These are phyloP conservation scores for Pichia kluyveri DNA, from an alignment of 805 yeast species.

Conservation along the genomic window DNA sequence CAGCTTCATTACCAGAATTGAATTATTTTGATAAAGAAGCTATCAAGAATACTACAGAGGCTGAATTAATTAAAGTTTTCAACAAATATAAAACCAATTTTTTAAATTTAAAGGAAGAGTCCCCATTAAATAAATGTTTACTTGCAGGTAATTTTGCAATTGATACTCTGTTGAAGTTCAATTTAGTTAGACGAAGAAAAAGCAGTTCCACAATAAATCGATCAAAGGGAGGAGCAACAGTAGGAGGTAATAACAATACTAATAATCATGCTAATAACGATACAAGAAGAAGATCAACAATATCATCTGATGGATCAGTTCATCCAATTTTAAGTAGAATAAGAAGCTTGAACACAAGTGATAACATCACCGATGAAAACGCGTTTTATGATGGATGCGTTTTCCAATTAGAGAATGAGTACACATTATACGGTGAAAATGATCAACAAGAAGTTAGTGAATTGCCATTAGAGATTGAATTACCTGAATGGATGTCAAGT, in stretches of 20 bases:
- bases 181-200: conserved; percentile 23
- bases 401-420: background rate
- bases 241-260: too few relatives aligned
- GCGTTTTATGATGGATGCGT: too few relatives aligned
- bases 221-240: too few relatives aligned
- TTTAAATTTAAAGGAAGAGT: conserved; percentile 20
- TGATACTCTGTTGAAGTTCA: conserved; percentile 40
- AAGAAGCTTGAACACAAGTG: too few relatives aligned
- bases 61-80: conserved; percentile 1
- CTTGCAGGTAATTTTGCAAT: conserved; percentile 44
- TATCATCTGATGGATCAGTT: background rate
- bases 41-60: background rate
- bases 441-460: conserved; percentile 24
- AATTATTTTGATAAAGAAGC: background rate
- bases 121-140: conserved; percentile 40
- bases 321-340: too few relatives aligned
- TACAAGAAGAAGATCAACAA: conserved; percentile 20
- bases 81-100: background rate
- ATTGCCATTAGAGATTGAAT: conserved; percentile 21
- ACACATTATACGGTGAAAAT: too few relatives aligned
- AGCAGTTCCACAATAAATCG: conserved; percentile 13
- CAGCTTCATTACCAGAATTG: background rate
- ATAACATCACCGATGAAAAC: too few relatives aligned
- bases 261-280: background rate
- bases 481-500: conserved; percentile 9